phyloP scores from a whole-genome alignment of 2,329 filamentous ascomycete genomes.

The Clonostachys rosea region DNA sequence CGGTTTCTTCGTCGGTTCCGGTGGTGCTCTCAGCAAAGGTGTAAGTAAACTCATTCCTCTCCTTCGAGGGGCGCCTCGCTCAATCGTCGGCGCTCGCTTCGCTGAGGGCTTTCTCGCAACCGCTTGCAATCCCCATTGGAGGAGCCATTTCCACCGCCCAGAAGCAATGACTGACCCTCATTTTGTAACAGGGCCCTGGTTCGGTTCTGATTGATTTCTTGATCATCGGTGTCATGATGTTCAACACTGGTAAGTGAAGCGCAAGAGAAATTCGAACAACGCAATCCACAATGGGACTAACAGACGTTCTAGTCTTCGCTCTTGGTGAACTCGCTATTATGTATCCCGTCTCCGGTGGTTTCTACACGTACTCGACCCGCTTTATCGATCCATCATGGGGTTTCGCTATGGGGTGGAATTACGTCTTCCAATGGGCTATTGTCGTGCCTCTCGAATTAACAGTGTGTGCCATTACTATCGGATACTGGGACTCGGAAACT shows the following conservation, averaged over 20 bases:
- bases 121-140: neutral
- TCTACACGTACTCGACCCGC: slow-evolving; percentile 53
- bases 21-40: slow-evolving; percentile 40
- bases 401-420: slow-evolving; percentile 48
- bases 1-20: slow-evolving; percentile 53
- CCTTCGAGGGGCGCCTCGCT: neutral
- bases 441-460: slow-evolving; percentile 43
- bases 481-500: slow-evolving; percentile 40
- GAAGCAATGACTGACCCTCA: neutral
- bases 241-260: slow-evolving; percentile 32
- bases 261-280: neutral
- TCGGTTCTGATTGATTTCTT: slow-evolving; percentile 33
- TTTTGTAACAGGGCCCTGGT: slow-evolving; percentile 19
- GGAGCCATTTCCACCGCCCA: neutral
- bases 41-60: slow-evolving; percentile 20
- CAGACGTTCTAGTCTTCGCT: slow-evolving; percentile 35
- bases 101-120: neutral
- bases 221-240: slow-evolving; percentile 49
- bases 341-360: slow-evolving; percentile 54
- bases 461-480: slow-evolving; percentile 43
- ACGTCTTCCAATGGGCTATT: slow-evolving; percentile 40
- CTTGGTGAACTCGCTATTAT: slow-evolving; percentile 54
- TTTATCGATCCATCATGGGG: slow-evolving; percentile 57
- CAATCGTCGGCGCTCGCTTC: neutral
- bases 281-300: neutral